phyloP scores from a whole-genome alignment of 768 basidiomycete species.

The Cubamyces sp. region DNA sequence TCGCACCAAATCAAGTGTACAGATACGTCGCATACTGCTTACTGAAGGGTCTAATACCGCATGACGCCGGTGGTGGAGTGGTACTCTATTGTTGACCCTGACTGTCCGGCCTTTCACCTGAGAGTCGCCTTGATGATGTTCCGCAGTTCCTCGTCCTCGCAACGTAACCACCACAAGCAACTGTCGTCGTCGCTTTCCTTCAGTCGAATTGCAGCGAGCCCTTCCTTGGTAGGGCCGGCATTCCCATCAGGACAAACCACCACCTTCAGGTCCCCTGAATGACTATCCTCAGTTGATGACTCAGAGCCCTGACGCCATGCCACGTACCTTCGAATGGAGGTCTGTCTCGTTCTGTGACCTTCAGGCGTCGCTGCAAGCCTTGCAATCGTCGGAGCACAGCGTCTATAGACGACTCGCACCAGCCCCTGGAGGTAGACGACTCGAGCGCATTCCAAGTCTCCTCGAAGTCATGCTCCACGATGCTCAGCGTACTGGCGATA shows the following conservation, averaged over 20 bases:
- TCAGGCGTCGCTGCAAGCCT: conserved; percentile 47
- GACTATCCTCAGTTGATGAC: not conserved
- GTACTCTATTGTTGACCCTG: too few species aligned
- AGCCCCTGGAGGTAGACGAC: conserved; percentile 55
- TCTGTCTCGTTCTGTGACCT: conserved; percentile 56
- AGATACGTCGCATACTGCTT: conserved; percentile 19
- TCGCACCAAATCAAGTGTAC: conserved; percentile 23
- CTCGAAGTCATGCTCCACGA: conserved; percentile 51
- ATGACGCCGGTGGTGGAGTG: not conserved
- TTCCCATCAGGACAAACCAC: conserved; percentile 41
- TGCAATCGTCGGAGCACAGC: conserved; percentile 58
- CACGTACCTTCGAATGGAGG: conserved; percentile 63
- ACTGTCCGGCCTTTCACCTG: not conserved
- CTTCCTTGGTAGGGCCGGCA: conserved; percentile 2
- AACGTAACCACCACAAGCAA: conserved; percentile 73
- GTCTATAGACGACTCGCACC: conserved; percentile 65
- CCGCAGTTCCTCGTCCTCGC: conserved; percentile 49
- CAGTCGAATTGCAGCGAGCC: conserved; percentile 53
- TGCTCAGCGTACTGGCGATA: conserved; percentile 9
- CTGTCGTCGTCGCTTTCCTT: conserved; percentile 66
- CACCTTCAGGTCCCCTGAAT: conserved; percentile 69
- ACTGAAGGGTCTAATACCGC: conserved; percentile 3
- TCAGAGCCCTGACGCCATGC: not conserved
- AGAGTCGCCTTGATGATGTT: conserved; percentile 45
- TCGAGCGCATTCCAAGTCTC: conserved; percentile 58